Evolutionary conservation across 495 filamentous ascomycete species (phyloP), one percentile per base, ranked within the genome.

Genomic region (Trypethelium eluteriae): DNA sequence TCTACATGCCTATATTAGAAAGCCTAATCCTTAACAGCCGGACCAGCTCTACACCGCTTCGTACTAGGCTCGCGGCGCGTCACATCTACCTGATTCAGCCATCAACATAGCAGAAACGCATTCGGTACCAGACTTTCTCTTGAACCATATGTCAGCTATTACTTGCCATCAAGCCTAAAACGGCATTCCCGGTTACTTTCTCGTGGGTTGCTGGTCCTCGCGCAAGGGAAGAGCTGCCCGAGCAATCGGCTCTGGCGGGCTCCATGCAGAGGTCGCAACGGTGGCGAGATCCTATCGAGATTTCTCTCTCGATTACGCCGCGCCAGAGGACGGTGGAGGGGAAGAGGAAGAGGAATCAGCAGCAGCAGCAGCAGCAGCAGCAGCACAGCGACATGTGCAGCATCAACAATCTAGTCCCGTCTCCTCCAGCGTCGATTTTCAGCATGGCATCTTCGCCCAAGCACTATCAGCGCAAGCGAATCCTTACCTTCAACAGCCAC

Each of bases 241-340:
- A 83, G 84, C 84, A 83, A 81, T 77, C 66, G 82, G 84, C 83
- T 88, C 84, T 86, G 86, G 86, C 84, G 83, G 85, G 82, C 83
- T 82, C 81, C 84, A 88, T 88, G 86, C 80, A 74, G 84, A 77
- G 25, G 81, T 81, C 79, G 85, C 80, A 83, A 86, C 81, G 74
- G 83, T 86, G 85, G 84, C 84, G 82, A 79, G 81, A 78, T 83
- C 85, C 72, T 84, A 84, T 78, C 83, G 82, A 79, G 82, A 82
- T 74, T 85, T 83, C 77, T 77, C 83, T 83, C 83, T 88, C 82
- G 81, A 85, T 72, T 87, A 86, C 79, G 81, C 79, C 76, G 76
- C 82, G 71, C 85, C 82, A 79, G 83, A 82, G 75, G 81, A 86
- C 34, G 67, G 79, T 73, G 82, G 62, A 67, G 67, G 72, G 71